Base-by-base conservation (phyloP, 371 early-diverging fungal species). In the Mucor sp. region DNA sequence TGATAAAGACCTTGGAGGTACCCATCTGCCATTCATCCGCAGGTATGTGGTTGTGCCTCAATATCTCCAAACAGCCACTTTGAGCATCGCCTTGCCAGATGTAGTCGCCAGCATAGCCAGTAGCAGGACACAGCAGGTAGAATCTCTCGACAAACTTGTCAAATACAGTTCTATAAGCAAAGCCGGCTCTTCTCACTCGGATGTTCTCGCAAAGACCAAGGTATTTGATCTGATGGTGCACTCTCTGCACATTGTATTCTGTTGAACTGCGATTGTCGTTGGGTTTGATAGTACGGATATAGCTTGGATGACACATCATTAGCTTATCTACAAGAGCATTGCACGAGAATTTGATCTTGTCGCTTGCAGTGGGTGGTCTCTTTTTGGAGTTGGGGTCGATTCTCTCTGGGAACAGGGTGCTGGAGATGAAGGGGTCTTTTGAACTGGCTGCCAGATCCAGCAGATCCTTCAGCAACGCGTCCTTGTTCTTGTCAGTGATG, bases 401-500 rank as follows among this genome's bases (percentile, higher is more conserved):
- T 32, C 90, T 89, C 70, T 98, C 96, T 14, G 98, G 94, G 88
- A 97, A 97, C 37, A 94, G 68, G 0, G 74, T 68, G 17, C 78
- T 74, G 14, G 83, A 75, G 47, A 94, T 78, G 71, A 93, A 94
- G 17, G 68, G 66, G 69, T 92, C 91, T 58, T 72, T 69, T 8
- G 90, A 89, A 6, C 85, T 82, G 66, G 94, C 90, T 78, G 93
- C 90, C 69, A 96, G 83, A 43, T 91, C 87, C 63, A 94, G 77
- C 39, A 94, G 84, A 76, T 98, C 99, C 77, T 94, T 94, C 76
- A 93, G 84, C 23, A 99, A 84, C 23, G 95, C 89, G 74, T 99
- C 99, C 79, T 95, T 98, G 86, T 99, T 99, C 76, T 98, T 97
- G 72, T 98, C 99, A 0, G 98, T 94, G 92, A 99, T 99, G 0